Evolutionary conservation across 352 stramenopile genomes (phyloP).

Genomic region (Globisporangium paddicum): DNA sequence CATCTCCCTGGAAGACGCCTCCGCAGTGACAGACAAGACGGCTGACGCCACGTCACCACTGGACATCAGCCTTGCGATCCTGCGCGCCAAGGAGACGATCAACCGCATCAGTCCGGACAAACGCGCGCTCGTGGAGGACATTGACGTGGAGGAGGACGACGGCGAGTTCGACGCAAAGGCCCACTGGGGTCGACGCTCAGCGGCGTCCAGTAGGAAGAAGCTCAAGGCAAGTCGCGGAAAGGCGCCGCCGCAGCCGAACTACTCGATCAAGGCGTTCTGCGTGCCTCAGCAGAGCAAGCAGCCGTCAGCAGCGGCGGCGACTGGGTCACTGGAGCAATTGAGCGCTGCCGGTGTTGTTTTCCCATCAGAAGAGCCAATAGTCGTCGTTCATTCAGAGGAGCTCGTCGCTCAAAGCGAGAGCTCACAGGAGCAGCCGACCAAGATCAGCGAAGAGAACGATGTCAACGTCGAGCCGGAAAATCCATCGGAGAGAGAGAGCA

Average conservation of each 20-base stretch:
- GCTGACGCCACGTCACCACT: slow-evolving; percentile 24
- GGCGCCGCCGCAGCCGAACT: slow-evolving; percentile 35
- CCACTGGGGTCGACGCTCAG: slow-evolving; percentile 50
- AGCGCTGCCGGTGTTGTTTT: not conserved
- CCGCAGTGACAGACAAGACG: not conserved
- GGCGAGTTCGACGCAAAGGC: slow-evolving; percentile 64
- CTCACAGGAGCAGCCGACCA: not conserved
- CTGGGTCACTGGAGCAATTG: not conserved
- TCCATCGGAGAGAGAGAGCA: not conserved
- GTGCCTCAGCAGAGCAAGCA: slow-evolving; percentile 9
- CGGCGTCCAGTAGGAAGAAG: slow-evolving; percentile 15
- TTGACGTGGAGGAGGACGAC: slow-evolving; percentile 72
- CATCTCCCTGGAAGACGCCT: not conserved
- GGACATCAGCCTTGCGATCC: slow-evolving; percentile 33
- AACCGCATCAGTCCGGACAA: slow-evolving; percentile 51
- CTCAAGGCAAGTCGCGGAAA: slow-evolving; percentile 25
- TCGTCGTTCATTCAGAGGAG: not conserved
- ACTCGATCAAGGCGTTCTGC: slow-evolving; percentile 64
- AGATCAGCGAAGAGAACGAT: not conserved
- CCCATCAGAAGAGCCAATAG: not conserved
- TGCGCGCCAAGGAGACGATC: slow-evolving; percentile 39
- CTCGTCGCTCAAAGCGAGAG: not conserved
- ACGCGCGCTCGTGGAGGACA: slow-evolving; percentile 48
- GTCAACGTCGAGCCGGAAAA: not conserved
- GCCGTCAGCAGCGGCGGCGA: not conserved